A percentile compares a stretch with the other conserved stretches of the same genome.
Evolutionary conservation across 169 alveolate genomes (phyloP).

Genomic region (Plasmodium blacklocki): DNA sequence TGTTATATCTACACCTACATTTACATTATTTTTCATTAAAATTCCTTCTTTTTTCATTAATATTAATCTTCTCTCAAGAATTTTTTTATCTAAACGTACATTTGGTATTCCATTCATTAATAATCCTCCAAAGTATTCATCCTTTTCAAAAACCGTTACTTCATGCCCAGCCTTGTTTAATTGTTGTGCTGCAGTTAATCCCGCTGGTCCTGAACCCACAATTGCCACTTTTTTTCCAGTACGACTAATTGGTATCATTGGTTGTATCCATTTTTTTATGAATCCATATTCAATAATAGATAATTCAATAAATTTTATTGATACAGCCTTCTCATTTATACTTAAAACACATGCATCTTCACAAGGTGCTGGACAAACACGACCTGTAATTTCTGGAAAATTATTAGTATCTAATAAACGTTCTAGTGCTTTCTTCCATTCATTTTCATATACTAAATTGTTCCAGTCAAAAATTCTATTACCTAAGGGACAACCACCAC

Average conservation of each 20-base stretch:
- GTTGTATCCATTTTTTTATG: conserved; percentile 82
- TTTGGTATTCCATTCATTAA: conserved; percentile 85
- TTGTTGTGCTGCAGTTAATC: conserved; percentile 86
- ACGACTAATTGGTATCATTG: conserved; percentile 77
- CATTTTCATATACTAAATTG: conserved; percentile 80
- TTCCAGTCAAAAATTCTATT: conserved; percentile 85
- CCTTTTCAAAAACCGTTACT: conserved; percentile 77
- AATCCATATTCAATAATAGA: conserved; percentile 83
- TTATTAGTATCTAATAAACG: conserved; percentile 83
- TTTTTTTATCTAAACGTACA: conserved; percentile 83
- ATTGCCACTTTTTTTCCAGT: conserved; percentile 82
- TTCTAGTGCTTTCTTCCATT: conserved; percentile 84
- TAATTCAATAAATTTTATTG: conserved; percentile 83
- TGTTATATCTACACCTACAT: conserved; percentile 57
- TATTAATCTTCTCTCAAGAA: conserved; percentile 75
- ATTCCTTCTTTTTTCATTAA: conserved; percentile 78
- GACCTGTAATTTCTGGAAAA: conserved; percentile 86
- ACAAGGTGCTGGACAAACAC: conserved; percentile 86
- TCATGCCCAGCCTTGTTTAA: conserved; percentile 83
- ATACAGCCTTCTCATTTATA: conserved; percentile 82
- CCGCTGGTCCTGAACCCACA: conserved; percentile 84
- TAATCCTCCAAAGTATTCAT: conserved; percentile 84
- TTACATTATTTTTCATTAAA: conserved; percentile 65
- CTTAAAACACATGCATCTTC: conserved; percentile 85
- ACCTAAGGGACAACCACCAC: conserved; percentile 87